Percentiles rank a stretch among this genome's conserved stretches.
Evolutionary conservation across 352 stramenopile genomes (phyloP).

Genomic region (Phytophthora hibernalis): DNA sequence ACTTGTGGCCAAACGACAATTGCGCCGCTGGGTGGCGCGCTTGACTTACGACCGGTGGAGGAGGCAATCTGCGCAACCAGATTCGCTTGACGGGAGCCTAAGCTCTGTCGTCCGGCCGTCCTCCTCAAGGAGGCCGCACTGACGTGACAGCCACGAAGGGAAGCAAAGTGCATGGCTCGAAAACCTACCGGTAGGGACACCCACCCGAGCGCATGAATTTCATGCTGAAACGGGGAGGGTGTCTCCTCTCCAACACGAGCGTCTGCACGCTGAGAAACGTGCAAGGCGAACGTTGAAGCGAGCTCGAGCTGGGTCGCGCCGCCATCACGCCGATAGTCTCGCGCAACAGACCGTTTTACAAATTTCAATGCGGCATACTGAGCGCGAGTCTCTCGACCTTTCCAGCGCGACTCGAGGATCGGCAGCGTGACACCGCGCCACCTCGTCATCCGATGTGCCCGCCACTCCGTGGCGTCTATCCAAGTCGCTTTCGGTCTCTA

Average conservation of each 20-base stretch:
- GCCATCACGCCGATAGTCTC: constrained; percentile 31
- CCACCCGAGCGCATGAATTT: constrained; percentile 3
- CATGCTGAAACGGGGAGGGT: constrained; percentile 11
- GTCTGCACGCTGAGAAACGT: constrained; percentile 34
- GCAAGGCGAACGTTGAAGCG: constrained; percentile 28
- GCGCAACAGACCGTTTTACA: constrained; percentile 23
- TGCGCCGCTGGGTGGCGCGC: constrained; percentile 3
- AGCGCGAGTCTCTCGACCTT: constrained; percentile 12
- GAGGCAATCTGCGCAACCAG: too few relatives aligned
- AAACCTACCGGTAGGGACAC: constrained; percentile 7
- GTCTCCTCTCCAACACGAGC: not conserved
- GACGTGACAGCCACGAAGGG: constrained; percentile 8
- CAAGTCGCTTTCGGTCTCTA: constrained; percentile 18
- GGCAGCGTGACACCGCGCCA: constrained; percentile 21
- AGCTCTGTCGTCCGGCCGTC: constrained; percentile 1
- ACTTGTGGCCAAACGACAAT: constrained; percentile 15
- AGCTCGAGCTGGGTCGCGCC: constrained; percentile 19
- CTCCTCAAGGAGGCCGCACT: constrained; percentile 1
- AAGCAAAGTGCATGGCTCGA: constrained; percentile 14
- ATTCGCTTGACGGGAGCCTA: too few relatives aligned
- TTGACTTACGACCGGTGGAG: constrained; percentile 15
- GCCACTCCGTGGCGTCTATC: constrained; percentile 16
- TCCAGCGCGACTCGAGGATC: constrained; percentile 21
- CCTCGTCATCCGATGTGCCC: constrained; percentile 32
- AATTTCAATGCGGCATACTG: constrained; percentile 27